Evolutionary conservation across 176 grass and related monocot genomes (phyloP).

Genomic region (Chrysopogon serrulatus): DNA sequence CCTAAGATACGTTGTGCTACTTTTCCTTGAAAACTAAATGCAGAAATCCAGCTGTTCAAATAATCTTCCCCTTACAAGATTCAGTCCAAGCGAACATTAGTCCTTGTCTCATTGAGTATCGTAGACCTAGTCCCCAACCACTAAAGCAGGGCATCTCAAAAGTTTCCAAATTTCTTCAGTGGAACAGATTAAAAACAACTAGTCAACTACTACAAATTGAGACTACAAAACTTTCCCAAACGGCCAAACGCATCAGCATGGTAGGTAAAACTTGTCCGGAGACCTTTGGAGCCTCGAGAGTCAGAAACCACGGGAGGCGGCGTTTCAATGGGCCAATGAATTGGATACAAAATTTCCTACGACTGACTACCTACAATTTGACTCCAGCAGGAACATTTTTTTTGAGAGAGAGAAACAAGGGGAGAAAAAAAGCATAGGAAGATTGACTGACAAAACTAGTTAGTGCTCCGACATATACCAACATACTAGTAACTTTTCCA

Average conservation of each 20-base stretch:
- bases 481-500: neutral
- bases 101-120: neutral
- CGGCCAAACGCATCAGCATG: conserved; percentile 3
- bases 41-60: neutral
- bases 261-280: conserved; percentile 11
- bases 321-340: neutral
- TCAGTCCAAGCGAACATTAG: neutral
- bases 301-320: conserved; percentile 36
- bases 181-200: neutral
- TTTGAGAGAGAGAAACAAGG: neutral
- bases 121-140: conserved; percentile 14
- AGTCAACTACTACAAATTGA: neutral
- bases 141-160: neutral
- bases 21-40: neutral
- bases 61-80: neutral
- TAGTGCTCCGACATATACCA: neutral
- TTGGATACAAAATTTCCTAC: neutral
- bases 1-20: neutral
- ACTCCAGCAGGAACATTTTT: neutral
- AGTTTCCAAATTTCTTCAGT: neutral
- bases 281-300: neutral
- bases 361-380: neutral
- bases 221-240: neutral
- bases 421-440: neutral
- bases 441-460: neutral